phyloP scores from a whole-genome alignment of 352 stramenopile genomes.

The Plasmopara viticola region DNA sequence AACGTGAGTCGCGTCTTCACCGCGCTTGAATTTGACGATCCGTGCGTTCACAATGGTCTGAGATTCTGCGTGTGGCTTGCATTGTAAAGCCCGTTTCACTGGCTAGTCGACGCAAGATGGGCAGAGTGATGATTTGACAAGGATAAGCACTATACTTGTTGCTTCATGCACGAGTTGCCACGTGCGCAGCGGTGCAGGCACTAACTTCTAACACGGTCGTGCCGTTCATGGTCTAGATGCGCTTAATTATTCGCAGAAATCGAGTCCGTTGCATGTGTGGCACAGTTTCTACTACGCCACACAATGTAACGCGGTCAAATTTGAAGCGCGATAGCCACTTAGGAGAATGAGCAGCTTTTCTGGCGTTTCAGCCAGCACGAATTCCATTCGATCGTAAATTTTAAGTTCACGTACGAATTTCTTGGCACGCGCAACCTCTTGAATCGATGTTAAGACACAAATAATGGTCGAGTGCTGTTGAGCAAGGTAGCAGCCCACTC shows the following conservation, averaged over 20 bases:
- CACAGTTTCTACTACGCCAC: slow-evolving; percentile 51
- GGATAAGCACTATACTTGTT: slow-evolving; percentile 76
- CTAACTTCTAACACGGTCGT: slow-evolving; percentile 65
- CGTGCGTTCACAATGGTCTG: slow-evolving; percentile 78
- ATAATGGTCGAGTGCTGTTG: slow-evolving; percentile 47
- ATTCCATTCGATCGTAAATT: slow-evolving; percentile 59
- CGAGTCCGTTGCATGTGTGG: slow-evolving; percentile 33
- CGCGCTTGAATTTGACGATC: slow-evolving; percentile 65
- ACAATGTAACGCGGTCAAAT: slow-evolving; percentile 61
- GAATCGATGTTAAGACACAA: slow-evolving; percentile 46
- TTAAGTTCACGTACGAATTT: slow-evolving; percentile 56
- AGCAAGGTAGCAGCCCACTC: slow-evolving; percentile 68
- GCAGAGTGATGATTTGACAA: slow-evolving; percentile 50
- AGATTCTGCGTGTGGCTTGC: slow-evolving; percentile 56
- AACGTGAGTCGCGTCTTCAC: slow-evolving; percentile 28
- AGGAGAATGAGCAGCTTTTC: slow-evolving; percentile 56
- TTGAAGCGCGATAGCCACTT: slow-evolving; percentile 42
- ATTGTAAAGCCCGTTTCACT: slow-evolving; percentile 54
- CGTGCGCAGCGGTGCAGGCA: slow-evolving; percentile 51
- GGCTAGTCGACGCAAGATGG: slow-evolving; percentile 38
- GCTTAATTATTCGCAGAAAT: slow-evolving; percentile 59
- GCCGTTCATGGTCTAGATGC: slow-evolving; percentile 46
- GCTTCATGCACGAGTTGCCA: slow-evolving; percentile 68
- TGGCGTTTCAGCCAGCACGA: slow-evolving; percentile 57
- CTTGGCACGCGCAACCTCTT: slow-evolving; percentile 51